Evolutionary conservation across 345 rosid genomes (phyloP), one percentile per base, ranked within the genome.

Genomic region (Moricandia moricandioides): DNA sequence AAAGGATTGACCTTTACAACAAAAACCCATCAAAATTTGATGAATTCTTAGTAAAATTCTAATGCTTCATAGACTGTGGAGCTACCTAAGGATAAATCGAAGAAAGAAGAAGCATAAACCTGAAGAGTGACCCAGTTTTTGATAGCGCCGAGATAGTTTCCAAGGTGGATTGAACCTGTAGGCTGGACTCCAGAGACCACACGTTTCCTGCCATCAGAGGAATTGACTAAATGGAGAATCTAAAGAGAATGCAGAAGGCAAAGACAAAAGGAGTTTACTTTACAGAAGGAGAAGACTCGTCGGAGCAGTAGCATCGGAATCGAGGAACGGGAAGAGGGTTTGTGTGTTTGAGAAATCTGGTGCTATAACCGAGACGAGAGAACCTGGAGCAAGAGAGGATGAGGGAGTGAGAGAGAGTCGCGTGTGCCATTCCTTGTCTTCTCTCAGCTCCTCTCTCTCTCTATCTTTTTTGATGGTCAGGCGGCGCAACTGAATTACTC

Each of bases 101-200:
- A 2, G 56, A 51, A 51, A 7, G 56, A 51, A 51, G 27, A 52
- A 7, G 12, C 18, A 17, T 21, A 11, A 74, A 93, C 91, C 98
- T 91, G 97, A 81, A 91, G 91, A 7, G 82, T 75, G 35, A 87
- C 83, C 95, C 96, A 94, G 65, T 90, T 91, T 74, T 91, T 91
- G 45, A 89, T 91, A 62, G 97, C 96, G 4, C 96, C 97, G 24
- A 91, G 96, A 83, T 94, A 91, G 79, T 91, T 91, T 39, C 98
- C 97, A 0, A 91, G 88, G 84, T 91, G 98, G 65, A 94, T 72
- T 11, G 92, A 86, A 62, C 98, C 97, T 2, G 96, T 88, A 4
- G 98, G 97, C 81, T 91, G 98, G 49, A 94, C 97, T 63, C 97
- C 98, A 55, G 98, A 91, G 14, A 91, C 98, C 40, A 88, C 81